These are phyloP conservation scores for Panellus pusillus DNA, from an alignment of 768 basidiomycete species.

Conservation along the genomic window DNA sequence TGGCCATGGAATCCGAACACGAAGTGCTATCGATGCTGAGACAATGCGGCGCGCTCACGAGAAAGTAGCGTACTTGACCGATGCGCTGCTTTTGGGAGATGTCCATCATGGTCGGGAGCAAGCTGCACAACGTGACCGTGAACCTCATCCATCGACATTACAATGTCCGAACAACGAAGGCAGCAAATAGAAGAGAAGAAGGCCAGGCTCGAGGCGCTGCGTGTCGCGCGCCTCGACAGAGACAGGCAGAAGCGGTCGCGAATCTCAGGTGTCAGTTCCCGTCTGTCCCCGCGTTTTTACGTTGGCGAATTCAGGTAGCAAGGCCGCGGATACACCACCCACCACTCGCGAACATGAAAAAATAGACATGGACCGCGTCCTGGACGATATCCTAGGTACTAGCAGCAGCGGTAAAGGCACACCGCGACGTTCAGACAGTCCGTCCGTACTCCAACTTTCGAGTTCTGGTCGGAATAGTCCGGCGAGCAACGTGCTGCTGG, in stretches of 20 bases:
- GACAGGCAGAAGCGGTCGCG: constrained; percentile 55
- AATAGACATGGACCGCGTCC: constrained; percentile 67
- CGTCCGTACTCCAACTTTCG: constrained; percentile 27
- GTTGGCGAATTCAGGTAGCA: constrained; percentile 2
- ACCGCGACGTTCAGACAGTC: constrained; percentile 55
- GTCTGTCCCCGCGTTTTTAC: background rate
- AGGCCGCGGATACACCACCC: constrained; percentile 41
- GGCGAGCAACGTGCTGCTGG: constrained; percentile 62
- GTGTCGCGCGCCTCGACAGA: constrained; percentile 73
- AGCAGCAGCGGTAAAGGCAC: constrained; percentile 62
- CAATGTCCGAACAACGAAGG: constrained; percentile 65
- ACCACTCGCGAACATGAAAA: constrained; percentile 48
- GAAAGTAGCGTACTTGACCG: constrained; percentile 38
- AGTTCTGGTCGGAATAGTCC: constrained; percentile 67
- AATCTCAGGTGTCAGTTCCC: constrained; percentile 36
- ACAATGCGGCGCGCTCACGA: background rate
- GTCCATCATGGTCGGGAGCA: constrained; percentile 5
- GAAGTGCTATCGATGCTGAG: constrained; percentile 51
- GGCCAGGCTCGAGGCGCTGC: constrained; percentile 81
- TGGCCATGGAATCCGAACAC: constrained; percentile 70
- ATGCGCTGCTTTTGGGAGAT: constrained; percentile 22
- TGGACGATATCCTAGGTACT: constrained; percentile 52
- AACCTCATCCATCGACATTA: background rate
- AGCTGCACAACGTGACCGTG: background rate
- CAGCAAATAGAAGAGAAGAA: constrained; percentile 91